Base-by-base conservation (phyloP, 257 asterid genomes). In the Nicotiana otophora region DNA sequence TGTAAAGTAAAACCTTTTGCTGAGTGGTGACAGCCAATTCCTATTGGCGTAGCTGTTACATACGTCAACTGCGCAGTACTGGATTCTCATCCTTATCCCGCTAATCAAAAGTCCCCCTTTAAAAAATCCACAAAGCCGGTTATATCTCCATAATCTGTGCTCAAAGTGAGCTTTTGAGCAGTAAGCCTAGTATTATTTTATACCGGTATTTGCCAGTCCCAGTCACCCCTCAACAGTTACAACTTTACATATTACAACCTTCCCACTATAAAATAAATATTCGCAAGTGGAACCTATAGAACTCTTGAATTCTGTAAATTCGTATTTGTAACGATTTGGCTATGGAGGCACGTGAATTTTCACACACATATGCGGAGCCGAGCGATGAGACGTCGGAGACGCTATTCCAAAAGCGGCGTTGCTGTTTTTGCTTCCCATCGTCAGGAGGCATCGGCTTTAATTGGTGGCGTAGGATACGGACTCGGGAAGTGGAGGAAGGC, bases 391-490 rank as follows among this genome's bases (percentile, higher is more conserved):
- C 81, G n/a, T 46, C 91, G 10, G 93, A 84, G 3, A 11, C 87
- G 34, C 84, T 86, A 65, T 84, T 85, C 85, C 87, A 61, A 42
- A 42, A 42, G 77, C 90, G 86, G 66, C 92, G 97, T 72, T 77
- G 91, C 86, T 92, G 94, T 70, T 90, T 83, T 85, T 86, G 83
- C 90, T 86, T 90, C 53, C 79, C 90, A 17, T 89, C 92, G 48
- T 66, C 95, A n/a, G 46, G 84, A 10, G 53, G 82, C 84, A 85
- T 3, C 86, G 86, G 87, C 10, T n/a, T 30, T 67, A 81, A 84
- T 31, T 92, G 93, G 92, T 92, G 94, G 97, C 91, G 80, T 86
- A 86, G 76, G 86, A 84, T 83, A 2, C 90, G 89, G 16, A 5
- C 87, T 34, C 26, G 69, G 11, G 90, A 88, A 39, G 66, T 31